A percentile compares a stretch with the other conserved stretches of the same genome.
phyloP scores from a whole-genome alignment of 2,329 filamentous ascomycete species.

The Colletotrichum higginsianum region DNA sequence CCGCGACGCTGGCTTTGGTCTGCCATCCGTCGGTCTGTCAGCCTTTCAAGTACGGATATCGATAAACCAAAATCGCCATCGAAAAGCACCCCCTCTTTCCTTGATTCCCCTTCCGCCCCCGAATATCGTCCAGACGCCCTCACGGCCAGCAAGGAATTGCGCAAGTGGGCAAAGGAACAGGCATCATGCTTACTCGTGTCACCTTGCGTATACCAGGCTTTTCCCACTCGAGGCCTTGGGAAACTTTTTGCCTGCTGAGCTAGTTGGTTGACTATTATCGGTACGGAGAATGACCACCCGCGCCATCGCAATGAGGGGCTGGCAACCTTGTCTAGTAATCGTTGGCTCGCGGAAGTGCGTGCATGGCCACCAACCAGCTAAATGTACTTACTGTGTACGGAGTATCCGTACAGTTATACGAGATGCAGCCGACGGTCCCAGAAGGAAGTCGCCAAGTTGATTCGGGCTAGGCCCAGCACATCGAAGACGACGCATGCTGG shows the following conservation, averaged over 20 bases:
- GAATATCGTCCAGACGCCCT: conserved; percentile 25
- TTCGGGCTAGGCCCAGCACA: background rate
- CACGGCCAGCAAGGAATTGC: background rate
- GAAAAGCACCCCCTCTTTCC: conserved; percentile 12
- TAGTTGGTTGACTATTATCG: background rate
- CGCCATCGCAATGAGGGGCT: background rate
- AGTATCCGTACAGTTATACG: background rate
- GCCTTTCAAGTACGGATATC: conserved; percentile 6
- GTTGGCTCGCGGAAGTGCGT: conserved; percentile 1
- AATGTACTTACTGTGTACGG: no score
- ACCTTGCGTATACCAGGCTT: background rate
- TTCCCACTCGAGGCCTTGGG: conserved; percentile 4
- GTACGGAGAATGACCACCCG: conserved; percentile 23
- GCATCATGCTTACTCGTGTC: conserved; percentile 15
- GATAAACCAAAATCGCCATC: conserved; percentile 21
- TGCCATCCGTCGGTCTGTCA: background rate
- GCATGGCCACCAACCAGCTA: background rate
- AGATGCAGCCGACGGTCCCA: background rate
- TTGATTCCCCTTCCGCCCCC: conserved; percentile 15
- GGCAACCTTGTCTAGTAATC: background rate
- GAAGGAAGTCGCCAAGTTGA: background rate
- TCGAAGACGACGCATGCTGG: background rate
- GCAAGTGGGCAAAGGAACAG: conserved; percentile 6
- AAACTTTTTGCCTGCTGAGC: conserved; percentile 3
- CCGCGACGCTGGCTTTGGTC: conserved; percentile 10